phyloP scores from a whole-genome alignment of 495 filamentous ascomycete species.

The Achaetomiella virescens region DNA sequence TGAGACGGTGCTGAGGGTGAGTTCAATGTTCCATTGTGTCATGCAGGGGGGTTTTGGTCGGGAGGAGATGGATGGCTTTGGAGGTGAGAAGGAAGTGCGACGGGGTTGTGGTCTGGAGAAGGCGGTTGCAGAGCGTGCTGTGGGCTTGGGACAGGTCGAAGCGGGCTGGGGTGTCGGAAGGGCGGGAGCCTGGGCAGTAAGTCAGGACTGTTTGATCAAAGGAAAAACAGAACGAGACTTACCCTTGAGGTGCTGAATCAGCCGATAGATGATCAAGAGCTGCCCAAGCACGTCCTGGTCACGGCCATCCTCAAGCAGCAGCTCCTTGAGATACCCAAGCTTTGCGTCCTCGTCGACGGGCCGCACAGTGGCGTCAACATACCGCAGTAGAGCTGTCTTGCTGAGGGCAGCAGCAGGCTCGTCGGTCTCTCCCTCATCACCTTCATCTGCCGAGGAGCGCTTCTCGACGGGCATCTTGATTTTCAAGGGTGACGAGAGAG shows the following conservation, averaged over 20 bases:
- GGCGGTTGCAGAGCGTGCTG: conserved; percentile 20
- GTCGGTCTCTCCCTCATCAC: neutral
- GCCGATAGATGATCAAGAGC: conserved; percentile 20
- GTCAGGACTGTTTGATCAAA: neutral
- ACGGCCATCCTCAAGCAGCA: conserved; percentile 11
- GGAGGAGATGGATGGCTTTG: conserved; percentile 50
- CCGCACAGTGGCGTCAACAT: conserved; percentile 21
- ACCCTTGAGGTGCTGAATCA: conserved; percentile 24
- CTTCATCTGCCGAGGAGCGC: neutral
- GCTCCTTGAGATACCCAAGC: conserved; percentile 22
- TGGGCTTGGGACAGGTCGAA: conserved; percentile 31
- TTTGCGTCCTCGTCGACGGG: conserved; percentile 22
- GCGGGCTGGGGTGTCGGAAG: neutral
- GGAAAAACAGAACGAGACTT: neutral
- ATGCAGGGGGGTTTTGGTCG: conserved; percentile 49
- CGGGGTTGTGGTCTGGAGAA: neutral
- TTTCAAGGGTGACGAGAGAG: conserved; percentile 16
- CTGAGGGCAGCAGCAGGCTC: conserved; percentile 7
- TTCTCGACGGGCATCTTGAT: conserved; percentile 9
- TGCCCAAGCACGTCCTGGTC: conserved; percentile 4
- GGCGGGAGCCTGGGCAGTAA: conserved; percentile 11
- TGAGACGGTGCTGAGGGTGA: conserved; percentile 51
- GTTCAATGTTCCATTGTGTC: conserved; percentile 66
- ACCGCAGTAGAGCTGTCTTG: conserved; percentile 17
- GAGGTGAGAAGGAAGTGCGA: conserved; percentile 51